These are phyloP conservation scores for Turnera subulata DNA, from an alignment of 345 rosid species.

Conservation along the genomic window DNA sequence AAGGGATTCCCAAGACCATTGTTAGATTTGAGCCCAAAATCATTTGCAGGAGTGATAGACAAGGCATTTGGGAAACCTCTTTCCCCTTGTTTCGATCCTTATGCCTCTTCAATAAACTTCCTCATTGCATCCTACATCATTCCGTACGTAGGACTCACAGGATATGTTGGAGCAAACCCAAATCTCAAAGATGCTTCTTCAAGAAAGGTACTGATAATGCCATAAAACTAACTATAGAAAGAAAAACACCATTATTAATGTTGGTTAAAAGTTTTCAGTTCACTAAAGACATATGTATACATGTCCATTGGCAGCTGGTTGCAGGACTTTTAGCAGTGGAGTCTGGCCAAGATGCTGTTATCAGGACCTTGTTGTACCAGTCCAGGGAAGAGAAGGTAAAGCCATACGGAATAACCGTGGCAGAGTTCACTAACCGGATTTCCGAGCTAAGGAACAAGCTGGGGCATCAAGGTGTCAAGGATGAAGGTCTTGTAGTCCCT, in stretches of 20 bases:
- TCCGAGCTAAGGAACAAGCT: conserved; percentile 34
- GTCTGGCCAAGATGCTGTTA: conserved; percentile 80
- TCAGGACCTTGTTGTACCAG: conserved; percentile 52
- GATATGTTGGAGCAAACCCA: conserved; percentile 69
- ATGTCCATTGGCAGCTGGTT: conserved; percentile 40
- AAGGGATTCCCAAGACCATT: not conserved
- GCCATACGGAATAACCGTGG: conserved; percentile 35
- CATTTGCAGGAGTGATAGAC: conserved; percentile 38
- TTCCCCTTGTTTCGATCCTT: conserved; percentile 69
- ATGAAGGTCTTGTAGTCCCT: conserved; percentile 53
- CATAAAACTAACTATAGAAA: no score
- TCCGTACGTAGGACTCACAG: conserved; percentile 80
- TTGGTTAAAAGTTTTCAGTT: no score
- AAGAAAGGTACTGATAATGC: conserved; percentile 32
- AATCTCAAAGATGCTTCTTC: conserved; percentile 38
- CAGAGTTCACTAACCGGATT: conserved; percentile 37
- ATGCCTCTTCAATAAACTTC: conserved; percentile 45
- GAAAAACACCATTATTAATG: no score
- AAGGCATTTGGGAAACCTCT: conserved; percentile 44
- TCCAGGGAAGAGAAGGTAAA: conserved; percentile 23
- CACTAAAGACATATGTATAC: not conserved
- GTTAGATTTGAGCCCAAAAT: not conserved
- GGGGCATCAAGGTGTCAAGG: conserved; percentile 36
- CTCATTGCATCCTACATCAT: conserved; percentile 65
- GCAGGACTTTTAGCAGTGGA: conserved; percentile 80